Conservation (phyloP, 805 yeast genomes). For the Lipomyces orientalis region DNA sequence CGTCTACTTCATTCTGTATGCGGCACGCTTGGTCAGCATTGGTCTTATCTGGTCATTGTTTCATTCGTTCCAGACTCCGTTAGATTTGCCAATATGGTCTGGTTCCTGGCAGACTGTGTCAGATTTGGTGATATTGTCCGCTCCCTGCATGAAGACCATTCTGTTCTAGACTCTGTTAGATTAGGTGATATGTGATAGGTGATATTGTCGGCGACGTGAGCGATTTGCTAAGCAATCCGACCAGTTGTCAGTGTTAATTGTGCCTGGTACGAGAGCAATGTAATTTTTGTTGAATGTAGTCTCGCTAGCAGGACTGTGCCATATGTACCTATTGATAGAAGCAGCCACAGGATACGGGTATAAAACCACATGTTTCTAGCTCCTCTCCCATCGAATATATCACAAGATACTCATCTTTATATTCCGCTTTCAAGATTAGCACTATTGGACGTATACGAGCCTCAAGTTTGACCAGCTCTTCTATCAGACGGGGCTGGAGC, state of each 20-base stretch:
- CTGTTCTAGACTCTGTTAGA: no score
- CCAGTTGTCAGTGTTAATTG: not conserved
- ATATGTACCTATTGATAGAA: slow-evolving; percentile 2
- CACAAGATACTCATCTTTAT: slow-evolving; percentile 5
- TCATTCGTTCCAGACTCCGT: no score
- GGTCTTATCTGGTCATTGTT: no score
- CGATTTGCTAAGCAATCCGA: not conserved
- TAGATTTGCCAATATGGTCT: no score
- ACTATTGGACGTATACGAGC: slow-evolving; percentile 2
- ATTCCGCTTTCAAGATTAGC: not conserved
- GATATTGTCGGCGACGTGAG: not conserved
- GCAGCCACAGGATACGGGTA: slow-evolving; percentile 6
- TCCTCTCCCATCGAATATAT: not conserved
- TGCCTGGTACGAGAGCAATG: slow-evolving; percentile 6
- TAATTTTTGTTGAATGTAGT: slow-evolving; percentile 4
- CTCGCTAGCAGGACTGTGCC: not conserved
- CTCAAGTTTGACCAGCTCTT: not conserved
- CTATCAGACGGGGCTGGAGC: slow-evolving; percentile 1
- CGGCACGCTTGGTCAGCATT: no score
- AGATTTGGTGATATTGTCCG: no score
- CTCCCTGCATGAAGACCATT: no score
- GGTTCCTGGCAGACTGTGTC: no score
- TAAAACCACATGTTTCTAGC: not conserved
- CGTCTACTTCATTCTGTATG: no score
- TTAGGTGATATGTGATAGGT: no score